Evolutionary conservation across 2,329 filamentous ascomycete genomes (phyloP).

Genomic region (Cryphonectria parasitica): DNA sequence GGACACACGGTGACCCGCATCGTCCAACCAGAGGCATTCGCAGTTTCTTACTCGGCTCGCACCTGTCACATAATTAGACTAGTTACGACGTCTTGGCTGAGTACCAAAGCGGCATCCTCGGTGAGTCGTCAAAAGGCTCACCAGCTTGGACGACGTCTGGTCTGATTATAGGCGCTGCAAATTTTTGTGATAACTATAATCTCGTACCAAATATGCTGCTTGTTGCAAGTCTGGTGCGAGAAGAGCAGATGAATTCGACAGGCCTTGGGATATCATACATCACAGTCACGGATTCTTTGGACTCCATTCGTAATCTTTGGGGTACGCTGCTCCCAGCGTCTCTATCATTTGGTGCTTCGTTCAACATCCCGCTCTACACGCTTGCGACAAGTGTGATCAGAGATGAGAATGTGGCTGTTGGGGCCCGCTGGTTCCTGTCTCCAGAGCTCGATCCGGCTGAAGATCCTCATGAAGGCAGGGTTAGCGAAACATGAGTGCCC

Average conservation of each 20-base stretch:
- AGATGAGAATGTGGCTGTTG: conserved; percentile 39
- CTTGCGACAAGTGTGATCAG: conserved; percentile 36
- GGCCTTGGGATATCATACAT: conserved; percentile 35
- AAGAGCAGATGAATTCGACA: conserved; percentile 31
- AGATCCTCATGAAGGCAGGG: conserved; percentile 38
- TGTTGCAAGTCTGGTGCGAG: conserved; percentile 34
- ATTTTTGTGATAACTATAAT: conserved; percentile 37
- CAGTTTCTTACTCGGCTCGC: conserved; percentile 10
- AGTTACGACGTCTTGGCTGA: conserved; percentile 22
- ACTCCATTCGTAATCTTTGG: conserved; percentile 37
- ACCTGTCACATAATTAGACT: conserved; percentile 28
- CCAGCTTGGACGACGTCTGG: too few relatives aligned
- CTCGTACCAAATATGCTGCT: conserved; percentile 37
- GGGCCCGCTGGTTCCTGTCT: conserved; percentile 40
- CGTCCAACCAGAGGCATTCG: too few relatives aligned
- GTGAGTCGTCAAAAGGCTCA: conserved; percentile 7
- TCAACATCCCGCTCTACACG: conserved; percentile 38
- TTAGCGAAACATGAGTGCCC: conserved; percentile 33
- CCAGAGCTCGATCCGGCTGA: conserved; percentile 40
- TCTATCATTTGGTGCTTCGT: conserved; percentile 37
- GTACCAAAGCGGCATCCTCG: conserved; percentile 29
- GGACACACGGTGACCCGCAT: too few relatives aligned
- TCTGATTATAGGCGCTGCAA: conserved; percentile 23
- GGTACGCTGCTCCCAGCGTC: conserved; percentile 40
- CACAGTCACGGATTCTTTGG: conserved; percentile 37